A percentile compares a stretch with the other conserved stretches of the same genome.
These are phyloP conservation scores for Boletus patriciae DNA, from an alignment of 768 basidiomycete species.

Conservation along the genomic window DNA sequence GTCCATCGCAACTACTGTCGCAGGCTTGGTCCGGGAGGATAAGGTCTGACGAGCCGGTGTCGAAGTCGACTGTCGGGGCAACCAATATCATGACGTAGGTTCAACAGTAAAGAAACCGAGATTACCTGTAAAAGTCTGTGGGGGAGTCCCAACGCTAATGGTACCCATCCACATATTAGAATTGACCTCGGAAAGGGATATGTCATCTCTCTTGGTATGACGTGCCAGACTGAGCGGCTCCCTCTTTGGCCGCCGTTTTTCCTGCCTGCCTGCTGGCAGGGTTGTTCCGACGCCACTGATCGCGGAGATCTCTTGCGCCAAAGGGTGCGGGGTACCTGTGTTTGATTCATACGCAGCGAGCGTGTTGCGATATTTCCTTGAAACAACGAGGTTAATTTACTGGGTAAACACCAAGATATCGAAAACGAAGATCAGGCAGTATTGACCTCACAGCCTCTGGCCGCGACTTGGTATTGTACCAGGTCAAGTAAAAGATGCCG, in stretches of 20 bases:
- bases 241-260: slow-evolving; percentile 10
- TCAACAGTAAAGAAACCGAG: background rate
- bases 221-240: background rate
- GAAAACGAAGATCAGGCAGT: background rate
- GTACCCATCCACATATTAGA: slow-evolving; percentile 46
- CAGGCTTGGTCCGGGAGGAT: slow-evolving; percentile 40
- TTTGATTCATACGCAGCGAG: slow-evolving; percentile 47
- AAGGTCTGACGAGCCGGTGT: slow-evolving; percentile 54
- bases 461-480: background rate
- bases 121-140: slow-evolving; percentile 42
- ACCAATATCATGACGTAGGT: background rate
- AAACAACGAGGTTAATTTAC: background rate
- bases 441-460: background rate
- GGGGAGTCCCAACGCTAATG: slow-evolving; percentile 50
- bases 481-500: background rate
- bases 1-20: slow-evolving; percentile 31
- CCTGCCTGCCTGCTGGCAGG: background rate
- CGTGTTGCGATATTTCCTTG: slow-evolving; percentile 45
- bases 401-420: background rate
- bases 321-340: slow-evolving; percentile 42
- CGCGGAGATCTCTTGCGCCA: slow-evolving; percentile 15
- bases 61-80: slow-evolving; percentile 46
- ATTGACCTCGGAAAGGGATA: slow-evolving; percentile 38
- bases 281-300: background rate
- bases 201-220: slow-evolving; percentile 30